These are phyloP conservation scores for Thelonectria olida DNA, from an alignment of 2,329 filamentous ascomycete species.

Conservation along the genomic window DNA sequence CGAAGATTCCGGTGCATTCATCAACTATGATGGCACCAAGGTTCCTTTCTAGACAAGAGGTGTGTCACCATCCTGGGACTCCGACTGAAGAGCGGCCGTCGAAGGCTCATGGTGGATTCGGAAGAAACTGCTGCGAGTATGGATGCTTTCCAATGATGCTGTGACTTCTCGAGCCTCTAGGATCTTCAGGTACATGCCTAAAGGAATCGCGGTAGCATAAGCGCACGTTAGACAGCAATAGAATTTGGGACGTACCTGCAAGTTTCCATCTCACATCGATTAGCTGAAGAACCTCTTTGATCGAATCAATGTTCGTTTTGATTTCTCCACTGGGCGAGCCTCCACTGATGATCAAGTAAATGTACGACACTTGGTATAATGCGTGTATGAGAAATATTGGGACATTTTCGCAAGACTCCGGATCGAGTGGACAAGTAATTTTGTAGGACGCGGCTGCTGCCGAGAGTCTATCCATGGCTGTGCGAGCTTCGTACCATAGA, in stretches of 20 bases:
- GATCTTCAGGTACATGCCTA: conserved; percentile 14
- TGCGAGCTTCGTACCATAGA: conserved; percentile 4
- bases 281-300: background rate
- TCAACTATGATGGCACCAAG: conserved; percentile 8
- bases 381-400: conserved; percentile 15
- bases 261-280: conserved; percentile 12
- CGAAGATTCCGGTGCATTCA: conserved; percentile 15
- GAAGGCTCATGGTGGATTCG: background rate
- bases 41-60: background rate
- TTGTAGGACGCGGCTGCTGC: background rate
- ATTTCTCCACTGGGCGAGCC: background rate
- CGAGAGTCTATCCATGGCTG: background rate
- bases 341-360: background rate
- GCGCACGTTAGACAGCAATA: background rate
- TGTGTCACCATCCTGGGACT: background rate
- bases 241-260: conserved; percentile 3
- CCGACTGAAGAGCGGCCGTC: background rate
- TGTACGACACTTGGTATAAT: conserved; percentile 4
- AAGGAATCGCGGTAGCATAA: background rate
- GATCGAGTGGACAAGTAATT: background rate
- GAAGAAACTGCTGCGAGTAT: background rate
- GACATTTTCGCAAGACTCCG: background rate
- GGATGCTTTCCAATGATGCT: background rate
- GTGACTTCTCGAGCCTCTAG: conserved; percentile 9
- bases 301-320: background rate